Conservation (phyloP, 139 green algal genomes). For the Chlorokybus atmophyticus region DNA sequence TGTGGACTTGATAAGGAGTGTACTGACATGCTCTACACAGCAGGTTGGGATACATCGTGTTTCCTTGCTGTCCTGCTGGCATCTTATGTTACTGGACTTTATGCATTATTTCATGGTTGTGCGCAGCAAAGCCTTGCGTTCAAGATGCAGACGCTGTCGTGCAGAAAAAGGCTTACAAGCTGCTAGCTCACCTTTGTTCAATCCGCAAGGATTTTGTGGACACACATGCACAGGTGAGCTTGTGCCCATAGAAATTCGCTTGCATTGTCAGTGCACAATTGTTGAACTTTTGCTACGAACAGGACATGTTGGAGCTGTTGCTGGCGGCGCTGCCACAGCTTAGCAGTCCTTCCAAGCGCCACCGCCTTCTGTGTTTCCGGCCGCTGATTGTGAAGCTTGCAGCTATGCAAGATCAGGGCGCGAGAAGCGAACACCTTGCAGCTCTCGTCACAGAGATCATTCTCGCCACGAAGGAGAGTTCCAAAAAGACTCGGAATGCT, state of each 20-base stretch:
- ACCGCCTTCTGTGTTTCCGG: slow-evolving; percentile 56
- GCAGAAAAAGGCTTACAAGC: slow-evolving; percentile 92
- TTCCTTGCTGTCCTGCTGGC: no score
- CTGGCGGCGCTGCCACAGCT: slow-evolving; percentile 15
- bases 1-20: slow-evolving; percentile 46
- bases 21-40: slow-evolving; percentile 49
- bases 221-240: no score
- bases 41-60: no score
- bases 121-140: neutral
- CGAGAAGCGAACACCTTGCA: neutral
- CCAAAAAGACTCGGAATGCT: slow-evolving; percentile 57
- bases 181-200: slow-evolving; percentile 59
- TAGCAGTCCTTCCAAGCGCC: slow-evolving; percentile 53
- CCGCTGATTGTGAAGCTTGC: slow-evolving; percentile 34
- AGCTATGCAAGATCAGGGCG: neutral
- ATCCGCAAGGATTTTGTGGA: no score
- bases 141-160: slow-evolving; percentile 49
- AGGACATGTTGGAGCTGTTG: slow-evolving; percentile 42
- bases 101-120: no score
- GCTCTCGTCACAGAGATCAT: slow-evolving; percentile 83
- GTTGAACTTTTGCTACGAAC: no score
- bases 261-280: no score
- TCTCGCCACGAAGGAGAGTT: no score
- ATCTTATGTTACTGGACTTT: no score
- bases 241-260: no score